phyloP scores from a whole-genome alignment of 495 filamentous ascomycete genomes.

The Podospora pseudocomata region DNA sequence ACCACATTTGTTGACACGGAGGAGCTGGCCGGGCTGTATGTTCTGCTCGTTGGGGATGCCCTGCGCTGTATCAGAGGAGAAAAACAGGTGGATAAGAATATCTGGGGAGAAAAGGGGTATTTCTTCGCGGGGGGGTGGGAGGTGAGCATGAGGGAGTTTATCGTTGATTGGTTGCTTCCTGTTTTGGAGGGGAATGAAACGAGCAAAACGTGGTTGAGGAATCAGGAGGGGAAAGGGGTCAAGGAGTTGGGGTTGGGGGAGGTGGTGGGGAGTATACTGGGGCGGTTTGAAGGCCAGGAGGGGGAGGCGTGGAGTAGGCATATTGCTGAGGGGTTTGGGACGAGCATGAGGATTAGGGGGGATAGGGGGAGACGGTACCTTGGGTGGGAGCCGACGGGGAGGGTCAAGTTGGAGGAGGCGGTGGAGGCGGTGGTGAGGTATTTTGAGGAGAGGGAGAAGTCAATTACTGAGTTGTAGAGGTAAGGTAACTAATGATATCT shows the following conservation, averaged over 20 bases:
- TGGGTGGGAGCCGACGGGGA: conserved; percentile 1
- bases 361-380: conserved; percentile 9
- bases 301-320: conserved; percentile 12
- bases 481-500: too few species aligned
- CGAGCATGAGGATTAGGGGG: conserved; percentile 9
- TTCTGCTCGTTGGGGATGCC: conserved; percentile 9
- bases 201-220: background rate
- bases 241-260: conserved; percentile 6
- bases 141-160: conserved; percentile 11
- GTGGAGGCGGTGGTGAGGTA: background rate
- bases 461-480: too few species aligned
- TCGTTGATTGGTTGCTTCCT: background rate
- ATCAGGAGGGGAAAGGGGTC: background rate
- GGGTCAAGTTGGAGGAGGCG: conserved; percentile 6
- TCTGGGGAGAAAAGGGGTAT: conserved; percentile 16
- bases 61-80: background rate
- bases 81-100: background rate
- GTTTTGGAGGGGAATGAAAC: conserved; percentile 5
- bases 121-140: conserved; percentile 13
- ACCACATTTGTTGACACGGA: conserved; percentile 15
- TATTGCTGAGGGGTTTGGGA: conserved; percentile 22
- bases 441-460: conserved; percentile 2
- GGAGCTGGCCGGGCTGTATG: conserved; percentile 15
- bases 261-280: conserved; percentile 8
- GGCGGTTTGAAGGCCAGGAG: background rate